These are phyloP conservation scores for Lasiodiplodia sp. DNA, from an alignment of 2,329 filamentous ascomycete species.

Conservation along the genomic window DNA sequence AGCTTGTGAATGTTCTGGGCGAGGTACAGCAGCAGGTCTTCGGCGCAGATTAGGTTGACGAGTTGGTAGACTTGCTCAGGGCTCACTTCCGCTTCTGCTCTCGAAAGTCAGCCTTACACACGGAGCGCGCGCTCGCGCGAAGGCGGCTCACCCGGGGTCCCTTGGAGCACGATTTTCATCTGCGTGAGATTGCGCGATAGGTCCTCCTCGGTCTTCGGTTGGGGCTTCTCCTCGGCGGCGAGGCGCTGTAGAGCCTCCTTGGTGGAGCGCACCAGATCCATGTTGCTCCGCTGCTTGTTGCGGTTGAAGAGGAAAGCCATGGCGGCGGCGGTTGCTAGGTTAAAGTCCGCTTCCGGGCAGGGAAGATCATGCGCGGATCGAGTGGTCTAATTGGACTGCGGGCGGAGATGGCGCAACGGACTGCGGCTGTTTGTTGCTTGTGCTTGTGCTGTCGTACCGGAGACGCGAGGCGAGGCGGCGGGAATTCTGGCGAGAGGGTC, in stretches of 20 bases:
- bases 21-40: slow-evolving; percentile 86
- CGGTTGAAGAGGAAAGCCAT: slow-evolving; percentile 76
- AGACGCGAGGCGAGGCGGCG: slow-evolving; percentile 14
- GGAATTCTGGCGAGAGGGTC: slow-evolving; percentile 7
- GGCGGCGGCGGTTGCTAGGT: slow-evolving; percentile 38
- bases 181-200: slow-evolving; percentile 83
- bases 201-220: slow-evolving; percentile 80
- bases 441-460: neutral
- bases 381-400: slow-evolving; percentile 26
- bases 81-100: slow-evolving; percentile 66
- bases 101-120: neutral
- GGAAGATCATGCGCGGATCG: slow-evolving; percentile 29
- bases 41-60: slow-evolving; percentile 82
- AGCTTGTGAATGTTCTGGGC: slow-evolving; percentile 83
- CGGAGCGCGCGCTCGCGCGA: neutral
- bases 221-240: slow-evolving; percentile 61
- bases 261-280: slow-evolving; percentile 68
- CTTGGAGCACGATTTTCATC: slow-evolving; percentile 93
- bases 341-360: slow-evolving; percentile 30
- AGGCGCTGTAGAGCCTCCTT: slow-evolving; percentile 70
- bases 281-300: slow-evolving; percentile 66
- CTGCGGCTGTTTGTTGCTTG: neutral
- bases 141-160: slow-evolving; percentile 75
- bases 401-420: slow-evolving; percentile 17
- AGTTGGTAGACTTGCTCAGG: slow-evolving; percentile 89